Evolutionary conservation across 768 basidiomycete species (phyloP).

Genomic region (Filobasidium floriforme): DNA sequence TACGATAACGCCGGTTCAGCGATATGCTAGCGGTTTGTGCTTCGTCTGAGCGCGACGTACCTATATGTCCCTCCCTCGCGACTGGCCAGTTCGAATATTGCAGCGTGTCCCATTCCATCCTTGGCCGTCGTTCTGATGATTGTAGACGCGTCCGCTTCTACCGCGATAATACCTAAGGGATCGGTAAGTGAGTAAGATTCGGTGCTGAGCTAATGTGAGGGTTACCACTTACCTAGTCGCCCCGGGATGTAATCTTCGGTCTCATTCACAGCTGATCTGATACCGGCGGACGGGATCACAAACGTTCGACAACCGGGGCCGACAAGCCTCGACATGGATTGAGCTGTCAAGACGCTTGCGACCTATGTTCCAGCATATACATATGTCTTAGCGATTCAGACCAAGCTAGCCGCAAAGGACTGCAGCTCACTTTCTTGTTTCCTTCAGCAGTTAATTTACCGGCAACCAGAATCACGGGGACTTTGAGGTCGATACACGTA

Average conservation of each 20-base stretch:
- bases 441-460: neutral
- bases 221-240: neutral
- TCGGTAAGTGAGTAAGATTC: neutral
- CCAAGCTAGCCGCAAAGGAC: neutral
- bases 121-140: neutral
- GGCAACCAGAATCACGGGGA: neutral
- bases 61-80: neutral
- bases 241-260: neutral
- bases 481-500: neutral
- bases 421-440: neutral
- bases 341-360: neutral
- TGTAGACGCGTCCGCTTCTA: neutral
- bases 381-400: neutral
- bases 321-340: neutral
- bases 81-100: neutral
- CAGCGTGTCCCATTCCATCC: neutral
- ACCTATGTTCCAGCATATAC: neutral
- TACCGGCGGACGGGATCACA: neutral
- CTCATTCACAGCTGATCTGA: neutral
- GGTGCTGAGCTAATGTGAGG: neutral
- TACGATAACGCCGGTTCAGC: too few species aligned
- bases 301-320: neutral
- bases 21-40: too few species aligned
- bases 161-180: neutral
- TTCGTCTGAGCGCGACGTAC: too few species aligned